Evolutionary conservation across 2,329 filamentous ascomycete species (phyloP).

Genomic region (Emmonsiellopsis sp.): DNA sequence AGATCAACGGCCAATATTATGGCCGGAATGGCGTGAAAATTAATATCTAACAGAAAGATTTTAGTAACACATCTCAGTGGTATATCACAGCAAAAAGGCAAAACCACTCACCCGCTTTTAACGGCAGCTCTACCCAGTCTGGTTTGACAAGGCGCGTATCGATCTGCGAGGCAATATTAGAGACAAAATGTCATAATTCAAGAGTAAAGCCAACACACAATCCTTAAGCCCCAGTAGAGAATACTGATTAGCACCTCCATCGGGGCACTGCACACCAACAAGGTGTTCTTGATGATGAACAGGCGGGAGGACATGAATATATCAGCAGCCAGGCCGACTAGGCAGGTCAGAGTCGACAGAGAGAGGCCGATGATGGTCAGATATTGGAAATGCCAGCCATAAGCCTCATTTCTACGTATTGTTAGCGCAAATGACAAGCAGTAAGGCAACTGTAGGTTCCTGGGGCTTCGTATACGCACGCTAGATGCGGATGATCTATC

Average conservation of each 20-base stretch:
- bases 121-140: conserved; percentile 27
- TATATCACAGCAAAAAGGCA: no score
- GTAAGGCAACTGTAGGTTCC: conserved; percentile 2
- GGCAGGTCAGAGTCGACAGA: conserved; percentile 47
- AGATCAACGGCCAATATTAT: conserved; percentile 46
- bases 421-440: not conserved
- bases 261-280: conserved; percentile 49
- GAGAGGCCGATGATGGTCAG: conserved; percentile 53
- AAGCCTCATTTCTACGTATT: conserved; percentile 34
- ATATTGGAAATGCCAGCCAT: conserved; percentile 58
- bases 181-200: not conserved
- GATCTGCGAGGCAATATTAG: conserved; percentile 19
- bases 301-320: conserved; percentile 41
- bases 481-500: conserved; percentile 32
- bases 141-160: conserved; percentile 43
- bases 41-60: conserved; percentile 24
- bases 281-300: conserved; percentile 49
- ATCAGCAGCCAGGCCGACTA: conserved; percentile 46
- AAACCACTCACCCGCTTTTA: conserved; percentile 26
- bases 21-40: conserved; percentile 44
- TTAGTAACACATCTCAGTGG: not conserved
- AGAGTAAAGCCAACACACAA: conserved; percentile 25
- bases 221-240: conserved; percentile 51
- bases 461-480: conserved; percentile 20
- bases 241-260: conserved; percentile 51